Base-by-base conservation (phyloP, 2,329 filamentous ascomycete species). In the Aureobasidium namibiae region DNA sequence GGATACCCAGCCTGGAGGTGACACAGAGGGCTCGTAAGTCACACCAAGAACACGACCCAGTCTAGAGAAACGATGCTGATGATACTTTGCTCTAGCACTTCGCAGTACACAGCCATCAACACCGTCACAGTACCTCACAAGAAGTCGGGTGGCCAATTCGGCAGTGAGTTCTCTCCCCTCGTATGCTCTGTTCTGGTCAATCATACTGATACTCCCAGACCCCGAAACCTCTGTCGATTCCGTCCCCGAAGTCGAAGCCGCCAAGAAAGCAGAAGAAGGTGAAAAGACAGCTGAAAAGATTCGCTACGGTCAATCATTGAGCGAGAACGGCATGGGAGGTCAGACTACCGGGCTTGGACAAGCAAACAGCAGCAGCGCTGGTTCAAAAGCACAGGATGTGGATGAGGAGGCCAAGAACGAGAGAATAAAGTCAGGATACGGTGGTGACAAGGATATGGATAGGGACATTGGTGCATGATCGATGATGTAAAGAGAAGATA, bases 1-100 rank as follows among this genome's bases (percentile, higher is more conserved):
- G 77, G 77, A 83, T 64, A 84, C 80, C 31, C 78, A 79, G 60
- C 75, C 76, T 18, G 83, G 84, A 66, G 84, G 84, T 64, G 82
- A 86, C 29, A 56, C 38, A 7, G 39, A 26, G 34, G 48, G 48
- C 48, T 38, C 39, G 18, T 46, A 16, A 46, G 44, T 46, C 16
- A n/a, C 2, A 13, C 3, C 23, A 3, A 16, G 26, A 0, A 9
- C 18, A 23, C 18, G 2, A n/a, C 14, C 16, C 42, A 11, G n/a
- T 29, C 23, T 18, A 8, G 2, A 16, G 24, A 18, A 8, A 29
- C 3, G 16, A 29, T 46, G 26, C 26, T 46, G 18, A 46, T 14
- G 4, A 46, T 21, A 31, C 44, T 31, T 7, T 18, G 4, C 26
- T 31, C 16, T 7, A 21, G 24, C 14, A 56, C 52, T 16, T 56